These are phyloP conservation scores for Colletotrichum australisinense DNA, from an alignment of 2,329 filamentous ascomycete genomes.

Conservation along the genomic window DNA sequence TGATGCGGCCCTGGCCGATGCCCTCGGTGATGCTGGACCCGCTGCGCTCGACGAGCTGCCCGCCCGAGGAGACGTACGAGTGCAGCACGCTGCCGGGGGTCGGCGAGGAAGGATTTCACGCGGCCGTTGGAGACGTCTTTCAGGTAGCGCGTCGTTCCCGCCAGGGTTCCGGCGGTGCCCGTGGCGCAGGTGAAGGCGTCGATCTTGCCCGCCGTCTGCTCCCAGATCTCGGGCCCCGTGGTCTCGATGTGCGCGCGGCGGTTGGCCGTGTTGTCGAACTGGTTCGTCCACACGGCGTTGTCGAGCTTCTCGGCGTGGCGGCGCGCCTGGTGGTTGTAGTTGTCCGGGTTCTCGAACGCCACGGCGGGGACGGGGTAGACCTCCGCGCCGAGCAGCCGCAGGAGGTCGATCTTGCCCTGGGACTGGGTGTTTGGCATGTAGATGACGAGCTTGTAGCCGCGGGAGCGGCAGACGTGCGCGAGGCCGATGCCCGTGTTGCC, in stretches of 20 bases:
- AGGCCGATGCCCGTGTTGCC: slow-evolving; percentile 98
- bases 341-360: slow-evolving; percentile 92
- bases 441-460: slow-evolving; percentile 95
- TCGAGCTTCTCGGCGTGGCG: slow-evolving; percentile 88
- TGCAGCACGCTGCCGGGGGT: slow-evolving; percentile 95
- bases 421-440: slow-evolving; percentile 99
- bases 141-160: slow-evolving; percentile 87
- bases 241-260: slow-evolving; percentile 95
- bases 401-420: slow-evolving; percentile 95
- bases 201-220: slow-evolving; percentile 85
- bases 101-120: slow-evolving; percentile 90
- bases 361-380: slow-evolving; percentile 97
- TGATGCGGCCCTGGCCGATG: slow-evolving; percentile 95
- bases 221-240: slow-evolving; percentile 97
- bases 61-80: slow-evolving; percentile 88
- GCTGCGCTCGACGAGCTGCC: slow-evolving; percentile 81
- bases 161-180: slow-evolving; percentile 91
- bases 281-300: slow-evolving; percentile 98
- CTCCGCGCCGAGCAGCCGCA: slow-evolving; percentile 91
- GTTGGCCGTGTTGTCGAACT: slow-evolving; percentile 98
- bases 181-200: slow-evolving; percentile 97
- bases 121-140: slow-evolving; percentile 83
- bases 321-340: slow-evolving; percentile 97
- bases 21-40: slow-evolving; percentile 97
- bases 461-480: slow-evolving; percentile 92